Percentiles rank a stretch among this genome's conserved stretches.
Conservation (phyloP, 2,329 filamentous ascomycete species). For the Fusarium sulawesiense region DNA sequence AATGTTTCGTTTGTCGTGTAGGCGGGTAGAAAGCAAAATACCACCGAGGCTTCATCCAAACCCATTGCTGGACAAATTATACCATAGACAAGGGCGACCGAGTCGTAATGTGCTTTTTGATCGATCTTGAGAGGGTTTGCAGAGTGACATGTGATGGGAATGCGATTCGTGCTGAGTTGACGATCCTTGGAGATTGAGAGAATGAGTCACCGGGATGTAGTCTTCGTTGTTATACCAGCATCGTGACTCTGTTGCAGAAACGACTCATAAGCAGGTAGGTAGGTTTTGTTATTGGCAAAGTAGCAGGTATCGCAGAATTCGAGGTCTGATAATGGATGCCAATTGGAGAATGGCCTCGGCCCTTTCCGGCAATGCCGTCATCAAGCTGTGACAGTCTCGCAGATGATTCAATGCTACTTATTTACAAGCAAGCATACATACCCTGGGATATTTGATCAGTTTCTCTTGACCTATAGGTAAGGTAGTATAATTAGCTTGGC, state of each 20-base stretch:
- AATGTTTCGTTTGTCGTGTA: conserved; percentile 45
- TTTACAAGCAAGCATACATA: background rate
- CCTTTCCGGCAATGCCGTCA: conserved; percentile 27
- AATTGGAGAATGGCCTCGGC: background rate
- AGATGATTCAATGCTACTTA: background rate
- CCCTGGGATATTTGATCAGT: background rate
- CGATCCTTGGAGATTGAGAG: background rate
- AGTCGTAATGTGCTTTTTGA: conserved; percentile 41
- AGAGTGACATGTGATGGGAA: background rate
- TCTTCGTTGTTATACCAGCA: background rate
- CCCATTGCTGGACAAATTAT: conserved; percentile 44
- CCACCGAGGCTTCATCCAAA: conserved; percentile 41
- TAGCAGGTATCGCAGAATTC: background rate
- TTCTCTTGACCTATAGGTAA: background rate
- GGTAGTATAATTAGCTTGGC: background rate
- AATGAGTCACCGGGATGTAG: background rate
- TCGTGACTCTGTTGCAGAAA: background rate
- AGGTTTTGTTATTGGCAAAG: background rate
- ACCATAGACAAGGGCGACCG: conserved; percentile 46
- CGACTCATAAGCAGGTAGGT: background rate
- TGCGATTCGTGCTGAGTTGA: background rate
- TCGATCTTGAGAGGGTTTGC: conserved; percentile 4
- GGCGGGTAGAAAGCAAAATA: conserved; percentile 42
- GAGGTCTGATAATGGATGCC: background rate
- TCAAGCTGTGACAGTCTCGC: conserved; percentile 1